Evolutionary conservation across 352 stramenopile species (phyloP).

Genomic region (Thraustotheca clavata): DNA sequence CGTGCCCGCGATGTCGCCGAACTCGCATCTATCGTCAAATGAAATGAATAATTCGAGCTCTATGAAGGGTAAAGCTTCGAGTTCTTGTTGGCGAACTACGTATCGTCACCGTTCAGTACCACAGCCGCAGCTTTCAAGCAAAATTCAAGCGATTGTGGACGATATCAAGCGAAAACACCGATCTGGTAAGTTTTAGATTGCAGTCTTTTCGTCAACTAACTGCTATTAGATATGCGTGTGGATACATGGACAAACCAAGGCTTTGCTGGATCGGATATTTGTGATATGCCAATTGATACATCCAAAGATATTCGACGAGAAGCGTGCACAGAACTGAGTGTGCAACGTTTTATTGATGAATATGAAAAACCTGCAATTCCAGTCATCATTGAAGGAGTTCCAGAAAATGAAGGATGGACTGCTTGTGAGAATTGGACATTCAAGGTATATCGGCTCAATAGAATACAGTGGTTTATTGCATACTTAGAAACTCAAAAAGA

Average conservation of each 20-base stretch:
- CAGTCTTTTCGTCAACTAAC: not conserved
- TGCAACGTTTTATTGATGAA: constrained; percentile 76
- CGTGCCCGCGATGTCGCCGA: constrained; percentile 10
- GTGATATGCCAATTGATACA: constrained; percentile 60
- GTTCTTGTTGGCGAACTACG: not conserved
- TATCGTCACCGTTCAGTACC: constrained; percentile 26
- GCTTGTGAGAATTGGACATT: constrained; percentile 64
- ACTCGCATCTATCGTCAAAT: not conserved
- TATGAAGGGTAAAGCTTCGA: not conserved
- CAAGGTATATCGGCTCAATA: constrained; percentile 29
- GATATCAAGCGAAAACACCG: constrained; percentile 66
- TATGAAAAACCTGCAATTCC: constrained; percentile 69
- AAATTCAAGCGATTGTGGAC: constrained; percentile 38
- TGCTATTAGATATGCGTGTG: constrained; percentile 51
- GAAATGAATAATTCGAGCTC: not conserved
- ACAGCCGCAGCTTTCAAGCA: constrained; percentile 35
- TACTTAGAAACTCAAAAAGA: constrained; percentile 42
- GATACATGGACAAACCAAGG: constrained; percentile 61
- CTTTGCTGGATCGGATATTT: constrained; percentile 75
- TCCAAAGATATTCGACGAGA: constrained; percentile 60
- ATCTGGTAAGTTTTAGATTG: constrained; percentile 33
- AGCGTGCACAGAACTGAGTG: constrained; percentile 57
- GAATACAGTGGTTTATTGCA: not conserved
- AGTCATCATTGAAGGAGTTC: constrained; percentile 78
- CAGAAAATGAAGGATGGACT: constrained; percentile 62